Percentiles rank a stretch among this genome's conserved stretches.
These are phyloP conservation scores for Ceratocystis papillata DNA, from an alignment of 2,329 filamentous ascomycete genomes.

Conservation along the genomic window DNA sequence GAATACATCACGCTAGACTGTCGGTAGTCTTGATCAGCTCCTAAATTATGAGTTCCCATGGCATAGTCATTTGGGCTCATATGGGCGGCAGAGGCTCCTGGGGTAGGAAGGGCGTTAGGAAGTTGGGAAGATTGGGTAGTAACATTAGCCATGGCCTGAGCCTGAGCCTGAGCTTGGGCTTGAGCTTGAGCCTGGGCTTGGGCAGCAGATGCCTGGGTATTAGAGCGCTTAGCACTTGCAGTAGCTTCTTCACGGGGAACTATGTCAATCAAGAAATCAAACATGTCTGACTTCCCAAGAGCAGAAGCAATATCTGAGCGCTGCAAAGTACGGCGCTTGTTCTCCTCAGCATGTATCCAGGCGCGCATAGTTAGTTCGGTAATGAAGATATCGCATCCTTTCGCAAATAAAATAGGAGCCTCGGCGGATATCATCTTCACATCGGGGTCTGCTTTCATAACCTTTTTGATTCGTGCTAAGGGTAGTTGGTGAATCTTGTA, in stretches of 20 bases:
- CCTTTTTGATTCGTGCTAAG: constrained; percentile 97
- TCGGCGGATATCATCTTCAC: constrained; percentile 99
- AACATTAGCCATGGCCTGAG: constrained; percentile 16
- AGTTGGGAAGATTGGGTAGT: constrained; percentile 6
- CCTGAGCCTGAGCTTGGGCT: constrained; percentile 20
- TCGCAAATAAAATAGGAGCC: constrained; percentile 93
- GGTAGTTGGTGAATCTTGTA: constrained; percentile 98
- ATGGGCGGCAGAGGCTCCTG: constrained; percentile 7
- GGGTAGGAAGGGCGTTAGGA: not conserved
- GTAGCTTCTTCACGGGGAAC: constrained; percentile 90
- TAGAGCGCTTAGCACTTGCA: constrained; percentile 67
- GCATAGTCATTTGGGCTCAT: constrained; percentile 41
- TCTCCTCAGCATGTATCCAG: constrained; percentile 98
- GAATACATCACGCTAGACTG: constrained; percentile 65
- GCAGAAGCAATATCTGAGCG: constrained; percentile 94
- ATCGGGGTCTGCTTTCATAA: constrained; percentile 98
- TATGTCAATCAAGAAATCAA: constrained; percentile 98
- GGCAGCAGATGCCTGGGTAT: constrained; percentile 38
- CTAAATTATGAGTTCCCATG: constrained; percentile 52
- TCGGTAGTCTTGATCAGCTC: constrained; percentile 67
- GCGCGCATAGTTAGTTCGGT: constrained; percentile 98
- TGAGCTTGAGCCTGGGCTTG: constrained; percentile 27
- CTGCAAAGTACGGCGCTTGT: constrained; percentile 91
- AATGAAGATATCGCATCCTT: constrained; percentile 98
- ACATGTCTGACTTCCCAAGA: constrained; percentile 97